phyloP scores from a whole-genome alignment of 805 yeast species.

The Komagataella pastoris region DNA sequence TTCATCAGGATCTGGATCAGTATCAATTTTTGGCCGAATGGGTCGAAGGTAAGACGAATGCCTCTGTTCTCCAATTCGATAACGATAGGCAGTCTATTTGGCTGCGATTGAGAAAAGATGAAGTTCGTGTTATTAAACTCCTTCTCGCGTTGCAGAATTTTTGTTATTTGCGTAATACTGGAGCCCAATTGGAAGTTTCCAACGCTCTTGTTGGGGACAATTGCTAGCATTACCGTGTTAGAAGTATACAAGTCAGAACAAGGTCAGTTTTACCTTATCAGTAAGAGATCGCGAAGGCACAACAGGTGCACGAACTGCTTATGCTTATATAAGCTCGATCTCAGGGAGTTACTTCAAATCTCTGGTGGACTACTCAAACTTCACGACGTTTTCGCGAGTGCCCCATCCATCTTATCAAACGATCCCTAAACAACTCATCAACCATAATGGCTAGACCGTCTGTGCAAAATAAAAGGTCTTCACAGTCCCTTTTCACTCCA shows the following conservation, averaged over 20 bases:
- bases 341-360: too few relatives aligned
- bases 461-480: background rate
- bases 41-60: constrained; percentile 14
- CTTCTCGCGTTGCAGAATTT: background rate
- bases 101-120: constrained; percentile 8
- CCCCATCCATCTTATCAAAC: background rate
- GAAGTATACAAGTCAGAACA: background rate
- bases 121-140: constrained; percentile 10
- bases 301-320: too few relatives aligned
- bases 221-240: constrained; percentile 4
- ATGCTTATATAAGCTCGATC: too few relatives aligned
- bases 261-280: background rate
- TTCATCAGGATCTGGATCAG: constrained; percentile 11
- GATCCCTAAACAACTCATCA: constrained; percentile 2
- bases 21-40: constrained; percentile 11
- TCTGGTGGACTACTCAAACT: background rate
- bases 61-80: constrained; percentile 10
- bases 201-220: constrained; percentile 9
- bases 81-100: constrained; percentile 5
- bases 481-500: background rate
- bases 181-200: background rate
- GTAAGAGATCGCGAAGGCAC: background rate
- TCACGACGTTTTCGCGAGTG: background rate
- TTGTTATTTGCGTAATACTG: background rate
- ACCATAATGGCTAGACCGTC: background rate